Evolutionary conservation across 2,329 filamentous ascomycete genomes (phyloP), one percentile per base, ranked within the genome.

Genomic region (Pyrenophora teres): DNA sequence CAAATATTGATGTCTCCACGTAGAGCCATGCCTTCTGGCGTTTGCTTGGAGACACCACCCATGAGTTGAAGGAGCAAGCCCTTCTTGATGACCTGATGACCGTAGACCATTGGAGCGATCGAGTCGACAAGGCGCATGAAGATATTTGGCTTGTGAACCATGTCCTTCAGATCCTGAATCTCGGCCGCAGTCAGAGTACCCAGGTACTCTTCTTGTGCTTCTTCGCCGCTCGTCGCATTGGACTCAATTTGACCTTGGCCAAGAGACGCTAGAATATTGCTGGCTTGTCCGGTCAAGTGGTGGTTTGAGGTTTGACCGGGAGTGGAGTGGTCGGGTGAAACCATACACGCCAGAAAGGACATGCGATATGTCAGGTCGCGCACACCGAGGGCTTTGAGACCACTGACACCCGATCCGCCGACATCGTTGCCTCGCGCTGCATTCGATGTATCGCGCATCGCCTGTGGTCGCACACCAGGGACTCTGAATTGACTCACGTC

Each of bases 1-100:
- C 94, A 99, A 57, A 99, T 96, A 77, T 99, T 99, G 80, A 99
- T 92, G 70, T 99, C 94, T 62, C 94, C 94, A 82, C 94, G 87
- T 37, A 99, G 82, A 58, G 92, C 86, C 91, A 99, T 96, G 56
- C 91, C 93, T 76, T 99, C 94, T 0, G 91, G 83, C 0, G 94
- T 99, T 18, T 84, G 84, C 74, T 99, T 99, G 76, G 87, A 86
- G 2, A 99, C 90, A 79, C 94, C 94, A n/a, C 92, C 90, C 83
- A 99, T 91, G 40, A 99, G 81, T 74, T 99, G 94, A 36, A 99
- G 81, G 6, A 99, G 83, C 19, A 99, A 80, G 25, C 94, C 94
- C 75, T 99, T 99, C 78, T 99, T 99, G 69, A 99, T 93, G 50
- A 97, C 91, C 56, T 94, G 91, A 71, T 99, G 94, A 12, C 94